Evolutionary conservation across 1,139 yeast genomes (phyloP).

Genomic region (Pichia inconspicua): DNA sequence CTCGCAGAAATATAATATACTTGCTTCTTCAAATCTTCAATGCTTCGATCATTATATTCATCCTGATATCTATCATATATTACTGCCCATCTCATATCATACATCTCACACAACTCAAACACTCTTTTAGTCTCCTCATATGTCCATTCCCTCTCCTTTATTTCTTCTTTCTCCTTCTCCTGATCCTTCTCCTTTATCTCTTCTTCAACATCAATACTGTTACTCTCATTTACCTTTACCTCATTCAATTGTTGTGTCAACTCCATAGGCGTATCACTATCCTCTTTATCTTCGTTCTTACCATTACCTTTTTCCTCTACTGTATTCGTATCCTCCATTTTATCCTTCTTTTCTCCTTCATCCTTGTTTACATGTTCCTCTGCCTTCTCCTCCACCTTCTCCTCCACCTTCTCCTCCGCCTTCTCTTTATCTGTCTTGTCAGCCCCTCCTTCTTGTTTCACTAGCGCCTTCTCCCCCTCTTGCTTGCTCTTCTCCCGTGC

Average conservation of each 20-base stretch:
- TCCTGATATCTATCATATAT: conserved; percentile 63
- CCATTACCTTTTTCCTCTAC: neutral
- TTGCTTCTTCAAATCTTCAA: conserved; percentile 80
- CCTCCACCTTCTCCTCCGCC: neutral
- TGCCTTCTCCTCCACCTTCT: neutral
- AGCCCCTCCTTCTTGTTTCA: neutral
- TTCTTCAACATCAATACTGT: conserved; percentile 24
- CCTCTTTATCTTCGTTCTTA: neutral
- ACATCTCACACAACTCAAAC: conserved; percentile 62
- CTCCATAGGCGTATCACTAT: neutral
- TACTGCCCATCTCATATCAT: conserved; percentile 84
- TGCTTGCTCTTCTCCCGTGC: conserved; percentile 2
- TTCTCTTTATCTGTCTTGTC: too few species aligned
- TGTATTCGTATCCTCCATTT: neutral
- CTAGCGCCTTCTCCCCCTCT: neutral
- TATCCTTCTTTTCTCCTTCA: neutral
- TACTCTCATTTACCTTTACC: conserved; percentile 11
- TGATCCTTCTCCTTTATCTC: conserved; percentile 26
- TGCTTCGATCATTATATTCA: conserved; percentile 31
- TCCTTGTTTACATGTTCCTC: neutral
- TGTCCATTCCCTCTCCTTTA: conserved; percentile 47
- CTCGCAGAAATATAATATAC: conserved; percentile 57
- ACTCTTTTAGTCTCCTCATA: conserved; percentile 71
- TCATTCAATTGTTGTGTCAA: neutral
- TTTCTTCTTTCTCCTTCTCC: conserved; percentile 29